Conservation (phyloP, 805 yeast species). For the Phaffomyces opuntiae region DNA sequence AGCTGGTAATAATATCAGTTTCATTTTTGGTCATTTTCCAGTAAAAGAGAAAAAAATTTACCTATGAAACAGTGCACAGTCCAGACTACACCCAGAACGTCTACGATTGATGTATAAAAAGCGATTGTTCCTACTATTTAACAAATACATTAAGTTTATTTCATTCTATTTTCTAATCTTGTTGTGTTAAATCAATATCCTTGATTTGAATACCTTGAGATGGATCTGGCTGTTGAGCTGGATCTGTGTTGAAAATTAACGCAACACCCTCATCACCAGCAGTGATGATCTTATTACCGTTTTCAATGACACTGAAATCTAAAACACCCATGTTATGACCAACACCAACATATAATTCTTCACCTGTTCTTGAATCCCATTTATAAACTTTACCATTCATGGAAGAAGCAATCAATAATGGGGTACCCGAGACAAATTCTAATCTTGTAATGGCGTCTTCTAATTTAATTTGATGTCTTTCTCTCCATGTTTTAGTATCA, state of each 20-base stretch:
- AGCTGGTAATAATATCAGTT: too few relatives aligned
- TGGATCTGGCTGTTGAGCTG: not conserved
- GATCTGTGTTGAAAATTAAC: conserved; percentile 35
- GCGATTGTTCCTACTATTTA: too few relatives aligned
- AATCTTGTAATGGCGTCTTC: conserved; percentile 85
- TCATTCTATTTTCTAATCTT: not conserved
- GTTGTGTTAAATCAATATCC: conserved; percentile 1
- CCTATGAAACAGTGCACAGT: too few relatives aligned
- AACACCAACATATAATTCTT: conserved; percentile 64
- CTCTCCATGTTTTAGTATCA: conserved; percentile 81
- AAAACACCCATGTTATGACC: conserved; percentile 95
- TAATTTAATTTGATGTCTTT: conserved; percentile 61
- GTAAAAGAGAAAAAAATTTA: too few relatives aligned
- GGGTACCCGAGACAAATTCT: conserved; percentile 51
- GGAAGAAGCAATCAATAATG: conserved; percentile 59
- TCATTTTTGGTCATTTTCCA: too few relatives aligned
- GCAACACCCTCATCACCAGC: conserved; percentile 98
- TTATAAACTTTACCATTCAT: conserved; percentile 83
- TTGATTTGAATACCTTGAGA: not conserved
- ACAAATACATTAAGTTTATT: not conserved
- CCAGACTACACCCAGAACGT: too few relatives aligned
- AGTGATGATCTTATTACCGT: conserved; percentile 67
- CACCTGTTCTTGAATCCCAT: conserved; percentile 88
- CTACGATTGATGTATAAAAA: too few relatives aligned
- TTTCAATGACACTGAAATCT: conserved; percentile 66